Percentiles rank a stretch among this genome's conserved stretches.
Conservation (phyloP, 1,284 basidiomycete species). For the Wolfiporia cocos region DNA sequence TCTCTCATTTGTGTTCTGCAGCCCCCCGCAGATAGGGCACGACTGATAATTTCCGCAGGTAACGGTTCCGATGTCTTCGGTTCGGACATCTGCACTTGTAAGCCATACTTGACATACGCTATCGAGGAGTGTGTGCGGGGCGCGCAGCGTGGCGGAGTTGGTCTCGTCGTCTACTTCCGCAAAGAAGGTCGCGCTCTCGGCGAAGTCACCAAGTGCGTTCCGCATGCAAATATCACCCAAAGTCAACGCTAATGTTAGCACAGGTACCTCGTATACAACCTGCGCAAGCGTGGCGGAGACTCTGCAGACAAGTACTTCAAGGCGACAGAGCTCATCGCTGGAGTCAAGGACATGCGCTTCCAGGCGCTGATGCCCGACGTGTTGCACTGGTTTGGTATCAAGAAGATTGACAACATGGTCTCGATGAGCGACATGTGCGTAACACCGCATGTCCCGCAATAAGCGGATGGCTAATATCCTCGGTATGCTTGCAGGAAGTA, state of each 20-base stretch:
- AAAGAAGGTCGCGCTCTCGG: slow-evolving; percentile 92
- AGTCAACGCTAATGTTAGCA: neutral
- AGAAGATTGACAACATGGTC: slow-evolving; percentile 85
- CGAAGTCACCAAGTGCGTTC: slow-evolving; percentile 79
- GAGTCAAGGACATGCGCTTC: slow-evolving; percentile 95
- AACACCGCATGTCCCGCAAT: neutral
- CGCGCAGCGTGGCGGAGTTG: slow-evolving; percentile 87
- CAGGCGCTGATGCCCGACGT: slow-evolving; percentile 96
- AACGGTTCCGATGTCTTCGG: slow-evolving; percentile 88
- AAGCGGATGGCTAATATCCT: neutral
- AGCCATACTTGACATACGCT: slow-evolving; percentile 89
- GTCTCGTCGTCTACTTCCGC: slow-evolving; percentile 91
- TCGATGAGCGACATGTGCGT: slow-evolving; percentile 87
- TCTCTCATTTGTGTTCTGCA: slow-evolving; percentile 8
- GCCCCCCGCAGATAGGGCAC: too few species aligned
- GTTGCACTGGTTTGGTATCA: slow-evolving; percentile 90
- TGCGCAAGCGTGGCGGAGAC: slow-evolving; percentile 92
- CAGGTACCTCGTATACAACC: slow-evolving; percentile 89
- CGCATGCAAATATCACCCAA: neutral
- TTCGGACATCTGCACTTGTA: slow-evolving; percentile 93
- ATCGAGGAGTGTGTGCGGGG: slow-evolving; percentile 90
- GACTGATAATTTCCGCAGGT: slow-evolving; percentile 31
- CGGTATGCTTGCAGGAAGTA: slow-evolving; percentile 67
- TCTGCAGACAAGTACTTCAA: slow-evolving; percentile 93
- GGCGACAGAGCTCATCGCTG: slow-evolving; percentile 88